These are phyloP conservation scores for Halophytophthora batemanensis DNA, from an alignment of 352 stramenopile genomes.

Conservation along the genomic window DNA sequence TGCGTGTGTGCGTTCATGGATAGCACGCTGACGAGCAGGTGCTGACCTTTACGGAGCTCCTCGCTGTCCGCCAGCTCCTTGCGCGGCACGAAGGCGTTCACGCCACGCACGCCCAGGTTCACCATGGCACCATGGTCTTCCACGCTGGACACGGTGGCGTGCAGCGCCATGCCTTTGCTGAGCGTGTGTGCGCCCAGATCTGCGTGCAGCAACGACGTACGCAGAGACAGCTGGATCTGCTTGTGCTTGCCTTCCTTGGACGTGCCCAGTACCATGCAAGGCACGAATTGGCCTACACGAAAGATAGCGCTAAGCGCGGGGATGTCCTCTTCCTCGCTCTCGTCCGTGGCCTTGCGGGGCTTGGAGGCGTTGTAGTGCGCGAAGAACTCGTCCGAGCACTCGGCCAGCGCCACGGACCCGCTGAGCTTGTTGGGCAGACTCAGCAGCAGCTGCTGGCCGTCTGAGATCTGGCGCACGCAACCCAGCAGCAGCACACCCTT, in stretches of 20 bases:
- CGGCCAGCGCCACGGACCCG: slow-evolving; percentile 80
- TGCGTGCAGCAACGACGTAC: slow-evolving; percentile 82
- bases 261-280: slow-evolving; percentile 72
- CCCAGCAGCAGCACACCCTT: slow-evolving; percentile 82
- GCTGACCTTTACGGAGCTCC: slow-evolving; percentile 51
- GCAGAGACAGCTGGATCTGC: slow-evolving; percentile 90
- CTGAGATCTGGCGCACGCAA: slow-evolving; percentile 86
- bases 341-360: slow-evolving; percentile 2
- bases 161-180: slow-evolving; percentile 68
- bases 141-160: slow-evolving; percentile 85
- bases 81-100: slow-evolving; percentile 72
- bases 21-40: slow-evolving; percentile 64
- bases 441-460: slow-evolving; percentile 80
- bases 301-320: slow-evolving; percentile 61
- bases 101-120: slow-evolving; percentile 83
- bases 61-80: slow-evolving; percentile 56
- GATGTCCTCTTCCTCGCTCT: slow-evolving; percentile 32
- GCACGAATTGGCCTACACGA: slow-evolving; percentile 78
- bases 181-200: slow-evolving; percentile 62
- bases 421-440: slow-evolving; percentile 93
- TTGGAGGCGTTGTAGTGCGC: slow-evolving; percentile 25
- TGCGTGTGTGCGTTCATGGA: slow-evolving; percentile 78
- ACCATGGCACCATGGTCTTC: slow-evolving; percentile 95
- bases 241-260: slow-evolving; percentile 75
- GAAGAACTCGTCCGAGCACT: slow-evolving; percentile 83